Conservation (phyloP, 1,284 basidiomycete species). For the Cryptococcus sp. region DNA sequence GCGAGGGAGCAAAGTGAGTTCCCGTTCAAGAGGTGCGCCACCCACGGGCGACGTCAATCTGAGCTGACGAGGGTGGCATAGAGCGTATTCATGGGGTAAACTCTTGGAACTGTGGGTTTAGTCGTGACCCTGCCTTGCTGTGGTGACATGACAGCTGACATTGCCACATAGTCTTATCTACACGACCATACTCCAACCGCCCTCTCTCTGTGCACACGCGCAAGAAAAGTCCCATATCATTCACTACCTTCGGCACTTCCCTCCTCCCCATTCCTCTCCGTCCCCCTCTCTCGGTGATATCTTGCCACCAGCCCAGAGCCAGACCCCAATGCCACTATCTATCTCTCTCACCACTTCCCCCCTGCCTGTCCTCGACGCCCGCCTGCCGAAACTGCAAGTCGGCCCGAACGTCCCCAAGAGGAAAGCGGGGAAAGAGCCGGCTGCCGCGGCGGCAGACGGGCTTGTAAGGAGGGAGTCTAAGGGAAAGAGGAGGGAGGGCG, state of each 20-base stretch:
- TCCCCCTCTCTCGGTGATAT: too few relatives aligned
- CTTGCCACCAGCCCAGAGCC: background rate
- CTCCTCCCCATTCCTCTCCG: background rate
- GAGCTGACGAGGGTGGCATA: background rate
- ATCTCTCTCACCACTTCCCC: background rate
- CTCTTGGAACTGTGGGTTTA: conserved; percentile 31
- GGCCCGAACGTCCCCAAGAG: conserved; percentile 37
- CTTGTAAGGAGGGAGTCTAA: conserved; percentile 8
- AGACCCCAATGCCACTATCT: background rate
- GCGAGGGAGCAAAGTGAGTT: conserved; percentile 15
- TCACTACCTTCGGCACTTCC: too few relatives aligned
- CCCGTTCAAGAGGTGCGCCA: background rate
- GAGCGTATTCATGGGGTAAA: conserved; percentile 32
- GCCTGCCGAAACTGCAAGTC: conserved; percentile 38
- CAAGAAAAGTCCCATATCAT: too few relatives aligned
- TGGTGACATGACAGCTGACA: background rate
- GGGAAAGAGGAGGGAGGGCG: background rate
- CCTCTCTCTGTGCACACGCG: conserved; percentile 21
- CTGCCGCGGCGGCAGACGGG: conserved; percentile 16
- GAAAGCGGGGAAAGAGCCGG: conserved; percentile 22
- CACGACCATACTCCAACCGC: conserved; percentile 17
- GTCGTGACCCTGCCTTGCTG: background rate
- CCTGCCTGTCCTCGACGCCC: conserved; percentile 23
- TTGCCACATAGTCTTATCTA: conserved; percentile 23
- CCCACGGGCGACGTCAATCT: background rate